A percentile compares a stretch with the other conserved stretches of the same genome.
These are phyloP conservation scores for Teratosphaeria gauchensis DNA, from an alignment of 2,329 filamentous ascomycete species.

Conservation along the genomic window DNA sequence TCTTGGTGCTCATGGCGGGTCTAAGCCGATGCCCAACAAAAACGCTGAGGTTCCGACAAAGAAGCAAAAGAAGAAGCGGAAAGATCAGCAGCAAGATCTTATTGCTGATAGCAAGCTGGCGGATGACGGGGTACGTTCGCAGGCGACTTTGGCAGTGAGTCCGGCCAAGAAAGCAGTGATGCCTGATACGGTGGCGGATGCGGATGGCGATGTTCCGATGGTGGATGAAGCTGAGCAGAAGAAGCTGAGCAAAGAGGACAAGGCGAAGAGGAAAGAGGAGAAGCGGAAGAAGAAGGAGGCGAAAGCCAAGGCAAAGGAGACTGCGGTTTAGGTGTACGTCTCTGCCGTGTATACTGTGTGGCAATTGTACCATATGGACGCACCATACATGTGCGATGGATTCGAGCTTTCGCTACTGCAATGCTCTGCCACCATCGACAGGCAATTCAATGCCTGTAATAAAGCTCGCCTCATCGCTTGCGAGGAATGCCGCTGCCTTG, in stretches of 20 bases:
- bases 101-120: slow-evolving; percentile 20
- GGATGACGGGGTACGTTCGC: background rate
- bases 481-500: slow-evolving; percentile 18
- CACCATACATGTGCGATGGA: no score
- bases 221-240: slow-evolving; percentile 6
- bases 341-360: background rate
- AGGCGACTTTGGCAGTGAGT: slow-evolving; percentile 15
- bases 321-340: background rate
- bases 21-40: slow-evolving; percentile 24
- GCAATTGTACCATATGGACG: background rate
- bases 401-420: background rate
- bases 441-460: background rate
- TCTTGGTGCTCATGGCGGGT: slow-evolving; percentile 24
- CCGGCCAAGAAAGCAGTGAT: slow-evolving; percentile 7
- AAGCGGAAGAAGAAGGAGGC: slow-evolving; percentile 20
- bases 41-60: slow-evolving; percentile 20
- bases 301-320: slow-evolving; percentile 26
- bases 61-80: slow-evolving; percentile 28
- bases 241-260: slow-evolving; percentile 22
- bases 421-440: background rate
- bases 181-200: background rate
- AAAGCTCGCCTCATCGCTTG: slow-evolving; percentile 19
- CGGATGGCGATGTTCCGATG: slow-evolving; percentile 5
- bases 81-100: slow-evolving; percentile 26
- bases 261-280: slow-evolving; percentile 27